Base-by-base conservation (phyloP, 2,329 filamentous ascomycete species). In the Xylaria sp. region DNA sequence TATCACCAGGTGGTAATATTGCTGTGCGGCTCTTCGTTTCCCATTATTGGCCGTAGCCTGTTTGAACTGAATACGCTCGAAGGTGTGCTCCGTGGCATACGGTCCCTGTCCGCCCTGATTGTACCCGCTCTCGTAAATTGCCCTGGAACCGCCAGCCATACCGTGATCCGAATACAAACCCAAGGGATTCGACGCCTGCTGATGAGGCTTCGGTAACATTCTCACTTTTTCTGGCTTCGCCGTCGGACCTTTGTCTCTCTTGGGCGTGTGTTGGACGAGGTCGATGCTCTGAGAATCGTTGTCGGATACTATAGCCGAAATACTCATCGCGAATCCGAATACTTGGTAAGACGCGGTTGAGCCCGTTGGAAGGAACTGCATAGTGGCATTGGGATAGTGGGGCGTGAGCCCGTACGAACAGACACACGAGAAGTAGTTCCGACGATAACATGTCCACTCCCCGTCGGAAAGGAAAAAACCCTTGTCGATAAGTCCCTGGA, bases 1-100 rank as follows among this genome's bases (percentile, higher is more conserved):
- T 3, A 97, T 91, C 55, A 97, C 88, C n/a, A 98, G 85, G 75
- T 96, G 93, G 77, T 97, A 97, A 80, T 94, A 97, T 75, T 97
- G 94, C 78, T 98, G 94, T 20, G 94, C 93, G 1, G 94, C 94
- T 66, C 94, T 87, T 73, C 94, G 87, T 80, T 97, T 97, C 56
- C 94, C 94, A 74, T 98, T 98, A 82, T 97, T 98, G 28, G 94
- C 93, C 0, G 94, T 97, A 1, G 94, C 94, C 73, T 93, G 93
- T 80, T 97, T 97, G 86, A 97, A 98, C 76, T 97, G 94, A 61
- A 97, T 96, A 12, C 94, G 90, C 78, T 97, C 94, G 78, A 97
- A 98, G 0, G 86, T 89, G 71, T 89, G 85, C 73, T 89, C 87
- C 7, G 82, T 86, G 5, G 85, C 83, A 18, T 82, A 81, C 0